A percentile compares a stretch with the other conserved stretches of the same genome.
Evolutionary conservation across 441 rosid genomes (phyloP).

Genomic region (Erysimum cheiri): DNA sequence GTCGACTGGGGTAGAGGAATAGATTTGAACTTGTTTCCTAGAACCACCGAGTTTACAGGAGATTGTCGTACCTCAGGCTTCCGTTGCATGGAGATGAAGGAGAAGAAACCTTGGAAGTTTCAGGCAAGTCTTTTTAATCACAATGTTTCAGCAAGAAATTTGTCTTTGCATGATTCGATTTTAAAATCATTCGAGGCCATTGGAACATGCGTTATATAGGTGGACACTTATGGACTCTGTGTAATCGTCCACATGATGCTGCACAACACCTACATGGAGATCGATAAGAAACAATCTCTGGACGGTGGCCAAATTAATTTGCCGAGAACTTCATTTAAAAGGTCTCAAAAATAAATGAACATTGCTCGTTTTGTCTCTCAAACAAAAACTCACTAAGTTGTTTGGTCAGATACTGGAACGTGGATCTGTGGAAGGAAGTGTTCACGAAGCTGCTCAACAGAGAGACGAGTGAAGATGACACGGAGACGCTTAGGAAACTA

Average conservation of each 20-base stretch:
- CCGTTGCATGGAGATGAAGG: slow-evolving; percentile 87
- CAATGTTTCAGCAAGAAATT: slow-evolving; percentile 30
- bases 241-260: slow-evolving; percentile 85
- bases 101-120: slow-evolving; percentile 86
- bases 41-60: slow-evolving; percentile 61
- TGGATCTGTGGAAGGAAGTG: slow-evolving; percentile 74
- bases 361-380: slow-evolving; percentile 4
- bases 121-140: slow-evolving; percentile 59
- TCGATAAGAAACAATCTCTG: slow-evolving; percentile 57
- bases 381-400: not conserved
- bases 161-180: slow-evolving; percentile 24
- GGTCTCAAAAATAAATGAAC: slow-evolving; percentile 47
- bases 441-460: slow-evolving; percentile 73
- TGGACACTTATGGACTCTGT: slow-evolving; percentile 84
- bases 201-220: slow-evolving; percentile 51
- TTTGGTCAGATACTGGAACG: slow-evolving; percentile 78
- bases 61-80: slow-evolving; percentile 93
- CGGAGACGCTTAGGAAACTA: slow-evolving; percentile 57
- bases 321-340: slow-evolving; percentile 70
- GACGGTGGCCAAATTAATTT: slow-evolving; percentile 54
- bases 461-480: slow-evolving; percentile 48
- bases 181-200: slow-evolving; percentile 7
- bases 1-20: slow-evolving; percentile 98
- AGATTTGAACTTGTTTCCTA: slow-evolving; percentile 80
- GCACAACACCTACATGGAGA: slow-evolving; percentile 76